These are phyloP conservation scores for Vigna reflexopilosa DNA, from an alignment of 306 rosid species.

Conservation along the genomic window DNA sequence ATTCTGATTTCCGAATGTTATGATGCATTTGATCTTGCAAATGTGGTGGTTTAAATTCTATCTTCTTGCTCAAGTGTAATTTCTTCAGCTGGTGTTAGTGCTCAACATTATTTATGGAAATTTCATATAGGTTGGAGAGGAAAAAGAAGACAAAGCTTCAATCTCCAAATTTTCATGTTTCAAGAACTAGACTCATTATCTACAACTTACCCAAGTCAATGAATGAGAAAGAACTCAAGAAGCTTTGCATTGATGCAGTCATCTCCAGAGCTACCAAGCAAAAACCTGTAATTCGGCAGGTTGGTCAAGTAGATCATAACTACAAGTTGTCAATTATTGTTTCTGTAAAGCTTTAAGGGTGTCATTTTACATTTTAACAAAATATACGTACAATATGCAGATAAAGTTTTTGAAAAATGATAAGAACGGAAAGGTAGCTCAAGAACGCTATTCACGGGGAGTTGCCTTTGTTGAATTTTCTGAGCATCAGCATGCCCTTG, in stretches of 20 bases:
- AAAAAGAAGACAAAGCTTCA: slow-evolving; percentile 81
- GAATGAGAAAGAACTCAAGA: slow-evolving; percentile 80
- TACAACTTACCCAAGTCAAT: slow-evolving; percentile 88
- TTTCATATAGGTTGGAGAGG: slow-evolving; percentile 62
- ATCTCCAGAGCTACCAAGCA: slow-evolving; percentile 91
- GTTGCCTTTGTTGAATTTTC: slow-evolving; percentile 93
- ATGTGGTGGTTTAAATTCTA: slow-evolving; percentile 22
- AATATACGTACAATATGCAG: slow-evolving; percentile 52
- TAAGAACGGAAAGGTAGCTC: slow-evolving; percentile 73
- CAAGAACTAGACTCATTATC: slow-evolving; percentile 80
- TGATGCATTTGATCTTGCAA: slow-evolving; percentile 28
- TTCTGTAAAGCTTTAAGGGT: neutral
- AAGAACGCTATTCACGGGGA: slow-evolving; percentile 78
- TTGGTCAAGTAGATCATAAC: slow-evolving; percentile 47
- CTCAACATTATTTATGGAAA: slow-evolving; percentile 26
- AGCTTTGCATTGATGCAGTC: slow-evolving; percentile 85
- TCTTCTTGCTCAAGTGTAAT: neutral
- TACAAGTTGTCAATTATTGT: neutral
- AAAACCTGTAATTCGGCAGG: slow-evolving; percentile 87
- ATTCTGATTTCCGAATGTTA: slow-evolving; percentile 22
- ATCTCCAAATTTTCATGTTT: slow-evolving; percentile 96
- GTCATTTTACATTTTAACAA: neutral
- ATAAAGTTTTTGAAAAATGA: slow-evolving; percentile 79
- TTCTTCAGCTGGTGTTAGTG: slow-evolving; percentile 32
- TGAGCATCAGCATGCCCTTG: slow-evolving; percentile 98